Evolutionary conservation across 306 rosid genomes (phyloP).

Genomic region (Vicia sativa): DNA sequence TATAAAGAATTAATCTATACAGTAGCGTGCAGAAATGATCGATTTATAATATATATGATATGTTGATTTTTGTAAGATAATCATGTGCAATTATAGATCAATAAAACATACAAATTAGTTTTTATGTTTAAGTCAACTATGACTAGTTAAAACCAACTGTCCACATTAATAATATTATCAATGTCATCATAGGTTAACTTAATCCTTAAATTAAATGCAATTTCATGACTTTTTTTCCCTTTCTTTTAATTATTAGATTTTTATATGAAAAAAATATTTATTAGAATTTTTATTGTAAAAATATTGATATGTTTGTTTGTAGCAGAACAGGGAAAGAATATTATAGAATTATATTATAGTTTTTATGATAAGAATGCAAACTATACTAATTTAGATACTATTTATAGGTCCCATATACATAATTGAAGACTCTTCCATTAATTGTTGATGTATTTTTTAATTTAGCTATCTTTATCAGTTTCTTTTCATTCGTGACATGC

Average conservation of each 20-base stretch:
- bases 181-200: conserved; percentile 32
- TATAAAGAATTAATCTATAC: no score
- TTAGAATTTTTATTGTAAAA: background rate
- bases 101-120: conserved; percentile 18
- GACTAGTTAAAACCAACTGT: conserved; percentile 28
- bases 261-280: no score
- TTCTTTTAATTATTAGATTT: conserved; percentile 18
- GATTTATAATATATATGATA: background rate
- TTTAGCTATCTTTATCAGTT: conserved; percentile 35
- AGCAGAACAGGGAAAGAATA: conserved; percentile 21
- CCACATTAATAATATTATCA: conserved; percentile 39
- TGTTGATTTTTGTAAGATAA: conserved; percentile 24
- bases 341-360: no score
- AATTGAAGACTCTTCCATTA: conserved; percentile 31
- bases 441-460: conserved; percentile 36
- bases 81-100: conserved; percentile 33
- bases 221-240: conserved; percentile 25
- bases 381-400: conserved; percentile 32
- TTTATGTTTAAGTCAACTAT: conserved; percentile 38
- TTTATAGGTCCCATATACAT: conserved; percentile 35
- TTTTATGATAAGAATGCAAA: background rate
- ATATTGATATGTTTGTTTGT: conserved; percentile 13
- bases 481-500: conserved; percentile 42
- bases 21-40: no score
- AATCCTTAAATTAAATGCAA: conserved; percentile 10